Evolutionary conservation across 2,329 filamentous ascomycete species (phyloP), one percentile per base, ranked within the genome.

Genomic region (Chrysoporthe austroafricana): DNA sequence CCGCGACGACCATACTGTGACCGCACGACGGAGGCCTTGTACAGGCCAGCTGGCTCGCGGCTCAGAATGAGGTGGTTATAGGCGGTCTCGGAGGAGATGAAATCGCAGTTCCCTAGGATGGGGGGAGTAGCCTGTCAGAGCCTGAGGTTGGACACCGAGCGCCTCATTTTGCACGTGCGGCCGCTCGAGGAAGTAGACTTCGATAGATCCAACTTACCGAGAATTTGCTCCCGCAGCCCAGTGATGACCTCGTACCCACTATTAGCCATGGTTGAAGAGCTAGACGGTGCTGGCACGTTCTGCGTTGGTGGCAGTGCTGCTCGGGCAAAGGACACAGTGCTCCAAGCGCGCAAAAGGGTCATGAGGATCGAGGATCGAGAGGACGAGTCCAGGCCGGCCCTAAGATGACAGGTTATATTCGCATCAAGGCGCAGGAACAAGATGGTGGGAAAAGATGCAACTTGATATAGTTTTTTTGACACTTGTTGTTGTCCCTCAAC

Each of bases 51-150:
- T 13, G 72, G 70, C 62, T 77, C 74, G 63, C 72, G 74, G 58
- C 72, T 70, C 3, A 71, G 72, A 46, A 77, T 69, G 62, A 76
- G 56, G 32, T 58, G 65, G 52, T 76, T 36, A 0, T 52, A 44
- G 16, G 71, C 71, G 62, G 70, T 60, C 4, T 66, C 56, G 8
- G 63, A 63, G 48, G 70, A 72, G 65, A 74, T 69, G 72, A 77
- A 77, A 26, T 70, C 59, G 63, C 73, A 75, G 64, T 77, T 77
- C 16, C 74, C 76, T 77, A 66, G 5, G 4, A 8, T 2, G 2
- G 6, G 6, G 32, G 36, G 32, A 61, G 52, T 9, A 65, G 21
- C 9, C 13, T 26, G 32, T 63, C n/a, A 68, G 59, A 42, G 42
- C 48, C 48, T 3, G 54, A 57, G 34, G 16, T 34, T 18, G 13